A percentile compares a stretch with the other conserved stretches of the same genome.
Conservation (phyloP, 2,329 filamentous ascomycete genomes). For the Allantophomopsis lycopodina region DNA sequence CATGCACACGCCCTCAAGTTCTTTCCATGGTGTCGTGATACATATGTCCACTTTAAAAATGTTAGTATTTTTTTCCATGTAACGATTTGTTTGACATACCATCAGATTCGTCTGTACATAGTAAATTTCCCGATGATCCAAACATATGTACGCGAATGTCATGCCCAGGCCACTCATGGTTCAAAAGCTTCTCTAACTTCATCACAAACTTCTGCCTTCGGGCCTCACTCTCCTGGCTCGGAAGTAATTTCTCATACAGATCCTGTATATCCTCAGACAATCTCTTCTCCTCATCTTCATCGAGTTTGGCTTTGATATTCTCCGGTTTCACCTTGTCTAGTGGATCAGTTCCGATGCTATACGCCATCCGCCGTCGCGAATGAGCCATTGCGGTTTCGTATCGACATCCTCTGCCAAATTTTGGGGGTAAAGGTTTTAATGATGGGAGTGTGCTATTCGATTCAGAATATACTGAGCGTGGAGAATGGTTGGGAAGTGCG, state of each 20-base stretch:
- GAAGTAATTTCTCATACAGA: conserved; percentile 74
- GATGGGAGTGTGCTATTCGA: conserved; percentile 63
- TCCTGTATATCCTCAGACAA: conserved; percentile 74
- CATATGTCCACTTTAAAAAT: conserved; percentile 72
- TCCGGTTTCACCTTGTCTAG: conserved; percentile 58
- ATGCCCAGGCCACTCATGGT: conserved; percentile 81
- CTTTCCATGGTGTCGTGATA: conserved; percentile 83
- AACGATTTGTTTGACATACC: conserved; percentile 40
- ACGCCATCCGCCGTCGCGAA: conserved; percentile 78
- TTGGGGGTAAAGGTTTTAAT: conserved; percentile 47
- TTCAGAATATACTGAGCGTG: conserved; percentile 81
- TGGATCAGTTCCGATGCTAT: conserved; percentile 71
- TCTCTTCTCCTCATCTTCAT: conserved; percentile 58
- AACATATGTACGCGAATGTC: conserved; percentile 88
- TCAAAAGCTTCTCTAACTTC: conserved; percentile 81
- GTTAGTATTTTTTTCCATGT: background rate
- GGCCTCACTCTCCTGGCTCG: conserved; percentile 64
- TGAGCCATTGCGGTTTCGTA: conserved; percentile 80
- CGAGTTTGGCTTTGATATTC: conserved; percentile 58
- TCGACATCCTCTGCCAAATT: conserved; percentile 50
- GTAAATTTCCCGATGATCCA: conserved; percentile 90
- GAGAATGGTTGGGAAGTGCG: conserved; percentile 66
- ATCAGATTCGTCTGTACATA: conserved; percentile 93
- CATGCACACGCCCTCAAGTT: conserved; percentile 79
- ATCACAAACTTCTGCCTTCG: conserved; percentile 64